Percentiles rank a stretch among this genome's conserved stretches.
phyloP scores from a whole-genome alignment of 1,284 basidiomycete species.

The Tilletia walkeri region DNA sequence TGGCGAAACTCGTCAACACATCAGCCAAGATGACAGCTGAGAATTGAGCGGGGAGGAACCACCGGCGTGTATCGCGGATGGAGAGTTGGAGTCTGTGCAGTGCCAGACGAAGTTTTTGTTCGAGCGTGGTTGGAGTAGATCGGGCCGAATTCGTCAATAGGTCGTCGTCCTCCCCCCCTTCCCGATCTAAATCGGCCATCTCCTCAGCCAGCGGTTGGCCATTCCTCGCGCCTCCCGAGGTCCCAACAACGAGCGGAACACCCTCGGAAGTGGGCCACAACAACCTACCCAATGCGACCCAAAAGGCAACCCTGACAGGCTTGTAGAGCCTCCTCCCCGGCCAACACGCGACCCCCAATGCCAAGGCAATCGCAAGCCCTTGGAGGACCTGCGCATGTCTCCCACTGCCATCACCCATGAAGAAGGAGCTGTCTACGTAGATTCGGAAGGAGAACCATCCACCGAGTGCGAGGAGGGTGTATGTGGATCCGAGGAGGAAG shows the following conservation, averaged over 20 bases:
- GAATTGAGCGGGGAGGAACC: constrained; percentile 69
- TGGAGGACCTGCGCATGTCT: constrained; percentile 48
- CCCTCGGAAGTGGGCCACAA: not conserved
- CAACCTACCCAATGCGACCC: not conserved
- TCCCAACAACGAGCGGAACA: too few relatives aligned
- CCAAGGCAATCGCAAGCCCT: constrained; percentile 36
- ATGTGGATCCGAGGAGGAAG: constrained; percentile 30
- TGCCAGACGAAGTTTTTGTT: not conserved
- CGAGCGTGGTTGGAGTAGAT: not conserved
- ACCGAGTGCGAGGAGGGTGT: constrained; percentile 34
- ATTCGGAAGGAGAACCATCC: constrained; percentile 47
- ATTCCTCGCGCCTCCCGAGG: too few relatives aligned
- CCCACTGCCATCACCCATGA: constrained; percentile 36
- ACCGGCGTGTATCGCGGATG: constrained; percentile 55
- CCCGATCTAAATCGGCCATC: not conserved
- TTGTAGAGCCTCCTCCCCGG: constrained; percentile 42
- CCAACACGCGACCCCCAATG: constrained; percentile 32
- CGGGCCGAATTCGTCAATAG: not conserved
- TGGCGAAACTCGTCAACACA: constrained; percentile 92
- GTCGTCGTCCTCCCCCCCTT: constrained; percentile 3
- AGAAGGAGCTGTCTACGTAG: constrained; percentile 32
- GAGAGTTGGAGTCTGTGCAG: not conserved
- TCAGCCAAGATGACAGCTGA: constrained; percentile 92
- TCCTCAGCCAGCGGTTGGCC: not conserved
- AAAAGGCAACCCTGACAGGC: constrained; percentile 24